Evolutionary conservation across 176 grass and related monocot species (phyloP).

Genomic region (Oryza meyeriana): DNA sequence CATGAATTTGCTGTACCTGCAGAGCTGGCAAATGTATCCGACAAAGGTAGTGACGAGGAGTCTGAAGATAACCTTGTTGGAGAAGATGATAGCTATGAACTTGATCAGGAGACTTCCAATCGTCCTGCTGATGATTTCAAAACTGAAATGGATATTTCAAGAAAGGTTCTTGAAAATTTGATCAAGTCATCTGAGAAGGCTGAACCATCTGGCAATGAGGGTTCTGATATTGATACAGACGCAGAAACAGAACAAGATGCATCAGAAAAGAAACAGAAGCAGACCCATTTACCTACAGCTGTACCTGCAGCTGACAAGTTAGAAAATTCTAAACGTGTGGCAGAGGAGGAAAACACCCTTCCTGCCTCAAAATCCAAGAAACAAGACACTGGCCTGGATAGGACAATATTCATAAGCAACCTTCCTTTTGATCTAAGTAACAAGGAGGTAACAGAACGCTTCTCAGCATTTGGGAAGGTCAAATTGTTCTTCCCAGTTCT

Average conservation of each 20-base stretch:
- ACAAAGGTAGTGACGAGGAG: conserved; percentile 51
- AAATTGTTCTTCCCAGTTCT: conserved; percentile 83
- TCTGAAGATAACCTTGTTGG: conserved; percentile 49
- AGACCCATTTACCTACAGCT: conserved; percentile 23
- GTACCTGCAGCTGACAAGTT: conserved; percentile 24
- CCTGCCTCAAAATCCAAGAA: conserved; percentile 34
- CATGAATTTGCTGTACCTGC: conserved; percentile 32
- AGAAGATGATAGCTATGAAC: conserved; percentile 44
- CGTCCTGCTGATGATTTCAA: conserved; percentile 50
- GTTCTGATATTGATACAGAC: conserved; percentile 43
- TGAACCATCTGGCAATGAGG: conserved; percentile 41
- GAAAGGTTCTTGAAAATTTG: conserved; percentile 78
- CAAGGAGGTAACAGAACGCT: conserved; percentile 72
- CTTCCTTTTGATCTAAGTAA: conserved; percentile 81
- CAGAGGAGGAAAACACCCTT: conserved; percentile 14
- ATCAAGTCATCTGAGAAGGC: conserved; percentile 61
- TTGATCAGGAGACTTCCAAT: conserved; percentile 42
- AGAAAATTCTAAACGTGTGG: conserved; percentile 18
- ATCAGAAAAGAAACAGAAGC: conserved; percentile 41
- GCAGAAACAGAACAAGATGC: conserved; percentile 27
- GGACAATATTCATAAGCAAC: conserved; percentile 92
- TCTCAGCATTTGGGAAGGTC: conserved; percentile 81
- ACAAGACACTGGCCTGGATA: conserved; percentile 61
- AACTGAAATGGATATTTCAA: conserved; percentile 71
- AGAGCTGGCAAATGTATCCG: conserved; percentile 43